Evolutionary conservation across 1,284 basidiomycete species (phyloP), one percentile per base, ranked within the genome.

Genomic region (Ganoderma sp.): DNA sequence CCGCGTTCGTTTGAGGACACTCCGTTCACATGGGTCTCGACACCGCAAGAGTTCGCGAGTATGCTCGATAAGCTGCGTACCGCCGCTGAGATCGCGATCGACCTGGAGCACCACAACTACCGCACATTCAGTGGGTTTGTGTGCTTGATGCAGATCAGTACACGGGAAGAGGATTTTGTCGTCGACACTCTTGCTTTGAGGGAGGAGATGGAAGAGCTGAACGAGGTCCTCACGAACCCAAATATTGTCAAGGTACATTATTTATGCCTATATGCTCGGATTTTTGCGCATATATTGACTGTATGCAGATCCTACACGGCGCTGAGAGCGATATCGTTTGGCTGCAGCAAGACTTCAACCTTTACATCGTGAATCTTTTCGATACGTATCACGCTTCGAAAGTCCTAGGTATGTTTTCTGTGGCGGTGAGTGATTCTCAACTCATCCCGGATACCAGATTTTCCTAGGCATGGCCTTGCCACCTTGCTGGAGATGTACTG

Each of bases 321-420:
- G 95, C 97, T 2, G 94, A 97, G 61, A 95, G 92, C 71, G 97
- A 99, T 78, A 90, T 99, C 28, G 83, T 96, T 8, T 99, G 97
- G 97, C 86, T 99, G 17, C 97, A 99, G 79, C 93, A 96, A 78
- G 93, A 99, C 78, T 96, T 99, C 78, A 95, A 94, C 64, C 78
- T 99, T 2, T 99, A 96, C 79, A 85, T 99, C 60, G 96, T 99
- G 69, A 95, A 96, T 70, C 81, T 99, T 10, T 99, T 99, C 77
- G 97, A 99, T 78, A 99, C 98, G 0, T 99, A 90, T 78, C 96
- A 99, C 75, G 97, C 97, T 1, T 95, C 95, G 0, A 94, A 93
- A 75, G 83, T 94, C 0, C 83, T 98, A 64, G 90, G 92, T 93
- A 75, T 57, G 63, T 65, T 19, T 66, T 48, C 3, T 9, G 22